Base-by-base conservation (phyloP, 352 stramenopile genomes). In the Pythium myriotylum region DNA sequence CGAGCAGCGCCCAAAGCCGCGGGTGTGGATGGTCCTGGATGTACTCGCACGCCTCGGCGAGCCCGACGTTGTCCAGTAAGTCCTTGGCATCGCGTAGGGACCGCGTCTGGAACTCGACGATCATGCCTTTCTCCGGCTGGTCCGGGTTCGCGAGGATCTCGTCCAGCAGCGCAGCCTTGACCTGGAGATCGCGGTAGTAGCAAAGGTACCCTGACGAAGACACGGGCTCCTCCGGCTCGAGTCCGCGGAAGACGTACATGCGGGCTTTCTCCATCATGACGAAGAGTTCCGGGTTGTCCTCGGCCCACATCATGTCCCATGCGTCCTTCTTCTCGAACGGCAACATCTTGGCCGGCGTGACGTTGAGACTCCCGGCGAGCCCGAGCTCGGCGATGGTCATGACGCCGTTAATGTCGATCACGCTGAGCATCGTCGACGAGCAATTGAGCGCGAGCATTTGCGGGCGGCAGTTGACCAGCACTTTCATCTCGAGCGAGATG, bases 191-290 rank as follows among this genome's bases (percentile, higher is more conserved):
- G 43, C 87, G 85, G 68, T 97, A 97, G 43, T 83, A 81, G 56
- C 81, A 95, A 0, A 98, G 62, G 55, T 97, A 97, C 17, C 87
- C 93, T 0, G 83, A 94, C 39, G 84, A 97, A 4, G 91, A 74
- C 39, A 97, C 80, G 13, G 94, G 93, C 54, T 98, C 94, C 42
- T 98, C 93, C 1, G 79, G 74, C 35, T 95, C 83, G 0, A 95
- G 73, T 9, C 73, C 75, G 2, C 89, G 82, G 70, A 91, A 96
- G 8, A 98, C 78, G 48, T 95, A 92, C 79, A 98, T 92, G 24
- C 89, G 79, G 9, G 88, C 94, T 68, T 98, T 98, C 57, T 98
- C 92, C 81, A 94, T 94, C 67, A 97, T 88, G 32, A 95, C 92
- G 58, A 98, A 96, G 14, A 97, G 67, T 49, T 97, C 84, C 4